Percentiles rank a stretch among this genome's conserved stretches.
phyloP scores from a whole-genome alignment of 495 filamentous ascomycete genomes.

The Xylaria cubensis region DNA sequence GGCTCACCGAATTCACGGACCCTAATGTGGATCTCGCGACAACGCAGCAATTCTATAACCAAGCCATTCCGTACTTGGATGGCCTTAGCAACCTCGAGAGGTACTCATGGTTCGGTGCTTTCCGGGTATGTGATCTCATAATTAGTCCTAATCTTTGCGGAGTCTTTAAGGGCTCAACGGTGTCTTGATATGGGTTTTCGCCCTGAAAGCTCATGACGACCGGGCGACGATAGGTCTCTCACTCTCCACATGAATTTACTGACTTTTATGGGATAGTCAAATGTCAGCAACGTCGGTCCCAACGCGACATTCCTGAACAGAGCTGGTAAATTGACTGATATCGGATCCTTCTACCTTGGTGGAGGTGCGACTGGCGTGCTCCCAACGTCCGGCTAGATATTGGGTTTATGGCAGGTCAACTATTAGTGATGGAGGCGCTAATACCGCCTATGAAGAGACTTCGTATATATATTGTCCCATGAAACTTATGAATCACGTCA shows the following conservation, averaged over 20 bases:
- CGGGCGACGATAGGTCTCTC: not conserved
- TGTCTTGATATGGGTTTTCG: not conserved
- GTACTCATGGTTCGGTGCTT: not conserved
- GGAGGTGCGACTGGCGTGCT: not conserved
- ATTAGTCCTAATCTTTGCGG: not conserved
- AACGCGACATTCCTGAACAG: not conserved
- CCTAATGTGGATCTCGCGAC: not conserved
- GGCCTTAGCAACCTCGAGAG: not conserved
- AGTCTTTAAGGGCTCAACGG: not conserved
- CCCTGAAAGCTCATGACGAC: not conserved
- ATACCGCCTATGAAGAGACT: too few relatives aligned
- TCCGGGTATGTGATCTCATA: not conserved
- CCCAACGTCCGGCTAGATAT: not conserved
- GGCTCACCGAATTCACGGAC: constrained; percentile 6
- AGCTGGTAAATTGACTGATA: not conserved
- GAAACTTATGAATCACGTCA: too few relatives aligned
- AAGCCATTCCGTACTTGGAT: not conserved
- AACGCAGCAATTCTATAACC: constrained; percentile 1
- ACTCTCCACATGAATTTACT: not conserved
- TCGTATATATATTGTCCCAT: too few relatives aligned
- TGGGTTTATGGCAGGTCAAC: too few relatives aligned
- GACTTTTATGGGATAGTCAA: not conserved
- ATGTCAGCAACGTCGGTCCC: not conserved
- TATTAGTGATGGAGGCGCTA: too few relatives aligned
- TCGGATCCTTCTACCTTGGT: not conserved